Evolutionary conservation across 768 basidiomycete genomes (phyloP), one percentile per base, ranked within the genome.

Genomic region (Russula abietina): DNA sequence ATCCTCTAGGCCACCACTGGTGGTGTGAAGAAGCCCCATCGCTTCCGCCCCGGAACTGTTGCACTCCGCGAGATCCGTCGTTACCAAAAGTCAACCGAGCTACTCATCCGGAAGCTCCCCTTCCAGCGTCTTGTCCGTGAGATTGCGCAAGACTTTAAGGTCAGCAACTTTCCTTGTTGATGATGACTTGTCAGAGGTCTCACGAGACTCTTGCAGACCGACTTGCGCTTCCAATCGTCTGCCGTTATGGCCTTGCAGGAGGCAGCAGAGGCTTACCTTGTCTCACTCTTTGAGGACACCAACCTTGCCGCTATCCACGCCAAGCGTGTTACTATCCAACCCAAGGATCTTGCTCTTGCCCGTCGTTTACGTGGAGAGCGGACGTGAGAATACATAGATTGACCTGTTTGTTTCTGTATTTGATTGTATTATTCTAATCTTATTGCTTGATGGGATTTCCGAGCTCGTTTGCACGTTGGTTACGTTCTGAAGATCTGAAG

Each of bases 141-240:
- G 69, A 84, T 85, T 68, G 83, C 83, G 39, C 83, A 84, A 74
- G 83, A 84, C 73, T 84, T 84, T 76, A 84, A 85, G 79, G 78
- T 79, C 8, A 54, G 43, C 46, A 72, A 63, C 1, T 11, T 14
- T 14, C 14, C 4, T 0, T 48, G 22, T 32, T 7, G 10, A 14
- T 52, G 7, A 32, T 0, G 4, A 11, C 46, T 26, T 26, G 0
- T 12, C 16, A 9, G 17, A 19, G 16, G 4, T 30, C 17, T 32
- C 11, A 50, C 49, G 30, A 30, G 46, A 12, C 41, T 33, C 0
- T 53, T 24, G 1, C 19, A 84, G 71, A 83, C 82, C 55, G 78
- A 80, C 69, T 74, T 85, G 52, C 82, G 83, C 69, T 84, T 85
- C 83, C 83, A 85, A 73, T 84, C 83, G 7, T 84, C 83, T 33